Percentiles rank a stretch among this genome's conserved stretches.
Evolutionary conservation across 345 rosid species (phyloP).

Genomic region (Linum usitatissimum): DNA sequence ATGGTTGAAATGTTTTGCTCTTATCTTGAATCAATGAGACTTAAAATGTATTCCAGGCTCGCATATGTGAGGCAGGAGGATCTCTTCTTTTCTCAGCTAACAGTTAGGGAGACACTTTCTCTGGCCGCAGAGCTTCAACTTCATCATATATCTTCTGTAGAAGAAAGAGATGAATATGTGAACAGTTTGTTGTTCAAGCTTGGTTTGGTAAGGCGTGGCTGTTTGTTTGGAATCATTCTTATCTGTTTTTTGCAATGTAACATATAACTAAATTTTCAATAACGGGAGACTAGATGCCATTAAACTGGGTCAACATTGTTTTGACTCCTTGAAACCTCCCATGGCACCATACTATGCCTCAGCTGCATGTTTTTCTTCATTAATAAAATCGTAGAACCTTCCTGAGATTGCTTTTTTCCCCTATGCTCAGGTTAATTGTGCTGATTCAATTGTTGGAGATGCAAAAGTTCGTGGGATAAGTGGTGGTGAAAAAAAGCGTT

Average conservation of each 20-base stretch:
- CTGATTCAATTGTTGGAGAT: constrained; percentile 85
- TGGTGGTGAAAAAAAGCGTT: constrained; percentile 94
- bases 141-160: constrained; percentile 45
- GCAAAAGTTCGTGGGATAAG: constrained; percentile 96
- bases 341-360: not conserved
- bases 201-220: constrained; percentile 56
- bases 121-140: constrained; percentile 94
- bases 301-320: too few relatives aligned
- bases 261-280: not conserved
- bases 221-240: too few relatives aligned
- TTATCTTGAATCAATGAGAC: not conserved
- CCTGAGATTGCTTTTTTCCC: constrained; percentile 15
- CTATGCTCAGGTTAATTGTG: constrained; percentile 58
- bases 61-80: constrained; percentile 94
- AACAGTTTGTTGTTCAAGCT: constrained; percentile 60
- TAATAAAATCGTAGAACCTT: not conserved
- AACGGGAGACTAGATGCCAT: too few relatives aligned
- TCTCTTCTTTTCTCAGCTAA: constrained; percentile 91
- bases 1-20: constrained; percentile 12
- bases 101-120: constrained; percentile 86
- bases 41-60: constrained; percentile 35
- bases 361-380: not conserved
- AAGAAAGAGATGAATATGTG: constrained; percentile 80
- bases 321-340: too few relatives aligned
- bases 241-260: not conserved